A percentile compares a stretch with the other conserved stretches of the same genome.
These are phyloP conservation scores for Croton laevigatus DNA, from an alignment of 441 rosid genomes.

Conservation along the genomic window DNA sequence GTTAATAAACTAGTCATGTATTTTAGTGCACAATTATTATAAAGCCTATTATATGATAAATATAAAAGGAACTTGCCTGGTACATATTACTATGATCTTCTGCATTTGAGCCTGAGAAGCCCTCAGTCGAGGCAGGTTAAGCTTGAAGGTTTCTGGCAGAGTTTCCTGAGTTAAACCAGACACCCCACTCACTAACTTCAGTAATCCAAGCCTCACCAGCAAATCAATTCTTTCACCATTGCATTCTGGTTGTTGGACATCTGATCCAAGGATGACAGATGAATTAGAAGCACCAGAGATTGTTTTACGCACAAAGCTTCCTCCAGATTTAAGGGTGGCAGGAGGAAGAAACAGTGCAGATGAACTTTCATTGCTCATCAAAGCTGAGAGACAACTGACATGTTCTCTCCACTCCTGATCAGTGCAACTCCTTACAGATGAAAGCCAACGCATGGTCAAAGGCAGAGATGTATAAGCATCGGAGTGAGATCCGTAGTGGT, in stretches of 20 bases:
- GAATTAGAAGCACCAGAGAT: conserved; percentile 6
- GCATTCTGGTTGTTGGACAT: conserved; percentile 43
- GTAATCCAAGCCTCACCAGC: conserved; percentile 71
- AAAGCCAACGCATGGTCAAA: conserved; percentile 59
- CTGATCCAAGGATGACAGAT: background rate
- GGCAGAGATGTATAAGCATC: conserved; percentile 52
- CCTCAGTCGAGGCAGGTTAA: conserved; percentile 68
- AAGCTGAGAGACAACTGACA: conserved; percentile 39
- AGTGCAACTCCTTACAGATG: conserved; percentile 41
- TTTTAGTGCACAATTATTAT: no score
- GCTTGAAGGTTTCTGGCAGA: conserved; percentile 71
- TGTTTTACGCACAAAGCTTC: conserved; percentile 15
- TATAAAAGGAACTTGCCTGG: conserved; percentile 41
- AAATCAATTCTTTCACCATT: conserved; percentile 70
- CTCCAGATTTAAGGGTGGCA: conserved; percentile 58
- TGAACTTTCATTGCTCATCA: conserved; percentile 38
- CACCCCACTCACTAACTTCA: conserved; percentile 62
- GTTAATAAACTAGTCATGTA: background rate
- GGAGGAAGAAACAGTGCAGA: conserved; percentile 40
- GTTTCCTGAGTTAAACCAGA: conserved; percentile 55
- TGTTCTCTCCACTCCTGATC: conserved; percentile 81
- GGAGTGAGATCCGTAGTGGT: conserved; percentile 52
- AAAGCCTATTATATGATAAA: no score
- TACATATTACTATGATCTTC: conserved; percentile 66
- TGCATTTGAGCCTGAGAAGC: conserved; percentile 75